Evolutionary conservation across 2,329 filamentous ascomycete genomes (phyloP).

Genomic region (Aspergillus sclerotialis): DNA sequence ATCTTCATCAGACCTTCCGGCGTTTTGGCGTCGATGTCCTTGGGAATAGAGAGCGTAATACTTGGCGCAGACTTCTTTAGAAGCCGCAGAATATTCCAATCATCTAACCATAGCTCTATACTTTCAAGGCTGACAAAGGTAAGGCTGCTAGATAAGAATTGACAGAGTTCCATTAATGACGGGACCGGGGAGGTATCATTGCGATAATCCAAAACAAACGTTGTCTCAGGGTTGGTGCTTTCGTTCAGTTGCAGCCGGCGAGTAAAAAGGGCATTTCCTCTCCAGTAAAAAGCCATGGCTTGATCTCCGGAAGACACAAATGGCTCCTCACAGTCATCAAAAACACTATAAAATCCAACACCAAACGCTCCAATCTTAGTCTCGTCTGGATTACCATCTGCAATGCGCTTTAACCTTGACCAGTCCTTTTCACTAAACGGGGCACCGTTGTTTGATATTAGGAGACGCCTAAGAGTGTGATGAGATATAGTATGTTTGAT

Average conservation of each 20-base stretch:
- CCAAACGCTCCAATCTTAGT: constrained; percentile 98
- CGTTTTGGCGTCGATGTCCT: constrained; percentile 73
- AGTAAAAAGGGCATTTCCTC: constrained; percentile 94
- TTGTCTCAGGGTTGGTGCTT: constrained; percentile 63
- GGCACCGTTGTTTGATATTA: constrained; percentile 88
- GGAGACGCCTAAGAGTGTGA: constrained; percentile 77
- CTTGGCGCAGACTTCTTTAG: constrained; percentile 81
- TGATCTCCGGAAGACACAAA: constrained; percentile 89
- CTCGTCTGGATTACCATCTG: constrained; percentile 98
- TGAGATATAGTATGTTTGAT: constrained; percentile 78
- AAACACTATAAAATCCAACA: constrained; percentile 97
- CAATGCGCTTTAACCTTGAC: constrained; percentile 88
- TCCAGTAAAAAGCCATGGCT: constrained; percentile 99
- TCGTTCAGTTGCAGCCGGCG: constrained; percentile 69
- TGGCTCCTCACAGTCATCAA: constrained; percentile 94
- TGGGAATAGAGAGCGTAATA: constrained; percentile 63
- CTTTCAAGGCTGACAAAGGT: constrained; percentile 86
- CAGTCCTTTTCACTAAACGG: constrained; percentile 87
- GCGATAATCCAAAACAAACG: constrained; percentile 91
- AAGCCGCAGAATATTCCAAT: constrained; percentile 71
- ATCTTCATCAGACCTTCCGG: constrained; percentile 87
- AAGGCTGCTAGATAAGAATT: constrained; percentile 89
- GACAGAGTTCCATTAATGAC: constrained; percentile 74
- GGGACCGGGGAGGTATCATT: constrained; percentile 82
- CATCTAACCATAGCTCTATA: constrained; percentile 86